Evolutionary conservation across 805 yeast species (phyloP).

Genomic region (Saccharomycopsis sp.): DNA sequence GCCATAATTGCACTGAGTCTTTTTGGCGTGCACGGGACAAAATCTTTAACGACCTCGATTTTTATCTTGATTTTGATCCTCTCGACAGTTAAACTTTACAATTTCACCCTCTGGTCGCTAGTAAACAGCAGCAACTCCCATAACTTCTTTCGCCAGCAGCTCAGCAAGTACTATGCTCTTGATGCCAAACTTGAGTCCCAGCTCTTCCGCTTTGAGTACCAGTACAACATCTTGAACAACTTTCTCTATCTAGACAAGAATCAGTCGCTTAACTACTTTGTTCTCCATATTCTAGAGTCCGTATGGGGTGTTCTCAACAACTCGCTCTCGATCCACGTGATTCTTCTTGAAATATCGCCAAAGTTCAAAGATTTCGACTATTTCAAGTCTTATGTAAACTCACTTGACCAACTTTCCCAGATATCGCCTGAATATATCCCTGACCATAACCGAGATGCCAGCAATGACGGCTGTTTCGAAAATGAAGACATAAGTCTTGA

Average conservation of each 20-base stretch:
- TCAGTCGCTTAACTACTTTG: not conserved
- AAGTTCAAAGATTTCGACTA: conserved; percentile 6
- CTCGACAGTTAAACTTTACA: not conserved
- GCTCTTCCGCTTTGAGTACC: conserved; percentile 4
- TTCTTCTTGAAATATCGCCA: conserved; percentile 12
- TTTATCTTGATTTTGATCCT: conserved; percentile 1
- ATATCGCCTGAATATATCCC: conserved; percentile 12
- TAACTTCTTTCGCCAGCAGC: not conserved
- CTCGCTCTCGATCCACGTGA: conserved; percentile 15
- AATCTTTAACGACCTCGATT: conserved; percentile 9
- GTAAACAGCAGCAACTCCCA: not conserved
- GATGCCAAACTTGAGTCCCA: conserved; percentile 9
- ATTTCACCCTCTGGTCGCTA: not conserved
- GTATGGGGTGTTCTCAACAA: conserved; percentile 10
- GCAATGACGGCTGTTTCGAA: not conserved
- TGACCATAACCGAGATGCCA: not conserved
- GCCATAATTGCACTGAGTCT: conserved; percentile 14
- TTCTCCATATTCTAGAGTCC: conserved; percentile 7
- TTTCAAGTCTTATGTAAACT: conserved; percentile 9
- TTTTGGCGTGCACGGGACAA: conserved; percentile 16
- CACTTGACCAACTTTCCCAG: conserved; percentile 15
- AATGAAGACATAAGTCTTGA: not conserved
- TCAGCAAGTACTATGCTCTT: not conserved
- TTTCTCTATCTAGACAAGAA: not conserved
- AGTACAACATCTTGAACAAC: conserved; percentile 5